Base-by-base conservation (phyloP, 2,329 filamentous ascomycete species). In the Aspergillus glaucus region DNA sequence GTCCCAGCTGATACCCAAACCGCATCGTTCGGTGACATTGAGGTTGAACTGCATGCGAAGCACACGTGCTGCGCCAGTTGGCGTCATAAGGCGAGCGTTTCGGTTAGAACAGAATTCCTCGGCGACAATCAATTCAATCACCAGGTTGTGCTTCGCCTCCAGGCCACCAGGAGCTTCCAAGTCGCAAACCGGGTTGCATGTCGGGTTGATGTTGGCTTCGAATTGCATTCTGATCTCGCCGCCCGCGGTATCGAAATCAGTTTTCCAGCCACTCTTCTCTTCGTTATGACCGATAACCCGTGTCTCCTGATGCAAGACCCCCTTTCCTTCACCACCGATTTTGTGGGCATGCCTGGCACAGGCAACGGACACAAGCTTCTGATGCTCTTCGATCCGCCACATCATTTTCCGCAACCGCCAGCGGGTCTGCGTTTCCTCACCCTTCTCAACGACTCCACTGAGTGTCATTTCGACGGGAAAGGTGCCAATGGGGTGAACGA, bases 1-100 rank as follows among this genome's bases (percentile, higher is more conserved):
- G 59, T 97, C 92, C 92, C 93, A 98, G 58, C 87, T 88, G 60
- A 98, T 91, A 45, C 92, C 91, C 65, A 95, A 80, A 15, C 92
- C 92, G 17, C 81, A 81, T 51, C 88, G 81, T 71, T 95, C 87
- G 3, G 91, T 96, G 48, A 97, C 79, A 49, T 83, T 76, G 46
- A 93, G 78, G 60, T 81, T 82, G 74, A 96, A 97, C 66, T 95
- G 88, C 80, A 95, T 96, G 56, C 92, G 81, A 52, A 98, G 76
- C 46, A 97, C 92, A 55, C 92, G 82, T 0, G 92, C 93, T 2
- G 90, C 87, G 52, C 92, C 92, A 0, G 92, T 96, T 44, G 91
- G 89, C 0, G 88, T 91, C 43, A 88, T 80, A 45, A 89, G 76
- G 66, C 84, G 85, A 51, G 82, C 84, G 63, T 86, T 82, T 54